Base-by-base conservation (phyloP, 1,284 basidiomycete species). In the Trametes hirsuta region DNA sequence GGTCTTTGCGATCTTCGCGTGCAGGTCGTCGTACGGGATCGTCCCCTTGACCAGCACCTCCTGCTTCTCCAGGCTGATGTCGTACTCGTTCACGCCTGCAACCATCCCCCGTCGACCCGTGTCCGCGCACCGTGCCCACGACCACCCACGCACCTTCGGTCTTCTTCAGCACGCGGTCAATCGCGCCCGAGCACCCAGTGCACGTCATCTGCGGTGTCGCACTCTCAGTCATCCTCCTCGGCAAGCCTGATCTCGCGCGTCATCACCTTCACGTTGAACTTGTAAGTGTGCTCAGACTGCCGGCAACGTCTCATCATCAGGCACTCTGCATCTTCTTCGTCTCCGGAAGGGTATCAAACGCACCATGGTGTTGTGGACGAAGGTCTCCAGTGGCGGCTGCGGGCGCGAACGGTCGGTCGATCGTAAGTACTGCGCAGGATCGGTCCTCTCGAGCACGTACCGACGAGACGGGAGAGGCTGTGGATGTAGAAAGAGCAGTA, bases 1-100 rank as follows among this genome's bases (percentile, higher is more conserved):
- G 2, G 93, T 95, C 84, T 94, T 95, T 81, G 86, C 85, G 73
- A 95, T 93, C 79, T 82, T 91, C 50, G 78, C 86, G 40, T 87
- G 74, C 46, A 94, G 79, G 4, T 81, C 80, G 0, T 93, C 90
- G 71, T 90, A 93, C 10, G 81, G 69, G 10, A 84, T 80, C 3
- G 78, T 77, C 14, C 85, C 87, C 24, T 75, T 86, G 48, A 95
- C 92, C 46, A 84, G 64, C 49, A 94, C 93, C 68, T 83, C 81
- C 74, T 95, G 91, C 44, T 77, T 85, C 50, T 85, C 85, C 34
- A 94, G 81, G 69, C 73, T 79, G 64, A 94, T 87, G 5, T 79
- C 75, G 74, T 79, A 93, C 2, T 77, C 76, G 18, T 74, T 72
- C 40, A 92, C 80, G 15, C 84, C 89, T 86, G 59, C 25, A 30